Evolutionary conservation across 2,329 filamentous ascomycete species (phyloP).

Genomic region (Periconia macrospinosa): DNA sequence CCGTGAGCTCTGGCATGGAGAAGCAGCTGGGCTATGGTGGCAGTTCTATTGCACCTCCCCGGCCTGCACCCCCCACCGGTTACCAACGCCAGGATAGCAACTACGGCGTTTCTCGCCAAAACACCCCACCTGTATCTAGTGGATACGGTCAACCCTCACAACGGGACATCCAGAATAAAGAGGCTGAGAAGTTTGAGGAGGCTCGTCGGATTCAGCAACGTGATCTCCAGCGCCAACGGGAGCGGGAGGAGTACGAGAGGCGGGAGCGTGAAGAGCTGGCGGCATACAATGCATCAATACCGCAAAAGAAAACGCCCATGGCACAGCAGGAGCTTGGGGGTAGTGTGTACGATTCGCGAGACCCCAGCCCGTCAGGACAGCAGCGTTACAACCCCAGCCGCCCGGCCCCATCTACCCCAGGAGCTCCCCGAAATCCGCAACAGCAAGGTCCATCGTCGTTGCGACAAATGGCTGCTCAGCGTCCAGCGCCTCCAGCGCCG

Average conservation of each 20-base stretch:
- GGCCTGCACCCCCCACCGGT: conserved; percentile 48
- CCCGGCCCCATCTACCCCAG: conserved; percentile 78
- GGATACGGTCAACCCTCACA: conserved; percentile 33
- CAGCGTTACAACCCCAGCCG: conserved; percentile 81
- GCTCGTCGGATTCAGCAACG: conserved; percentile 45
- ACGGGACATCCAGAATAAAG: conserved; percentile 35
- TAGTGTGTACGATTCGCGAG: conserved; percentile 50
- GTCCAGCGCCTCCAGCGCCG: conserved; percentile 78
- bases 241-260: conserved; percentile 47
- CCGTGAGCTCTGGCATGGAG: conserved; percentile 50
- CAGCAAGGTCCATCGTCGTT: conserved; percentile 54
- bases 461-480: conserved; percentile 67
- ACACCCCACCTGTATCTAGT: conserved; percentile 30
- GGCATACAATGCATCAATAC: conserved; percentile 86
- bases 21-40: conserved; percentile 54
- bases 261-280: conserved; percentile 71
- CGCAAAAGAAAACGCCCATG: conserved; percentile 75
- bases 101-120: conserved; percentile 41
- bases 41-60: conserved; percentile 52
- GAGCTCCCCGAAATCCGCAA: conserved; percentile 50
- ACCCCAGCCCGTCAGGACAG: conserved; percentile 50
- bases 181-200: conserved; percentile 39
- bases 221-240: conserved; percentile 45
- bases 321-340: conserved; percentile 90
- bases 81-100: conserved; percentile 52